Evolutionary conservation across 139 green algal species (phyloP).

Genomic region (Microglena sp.): DNA sequence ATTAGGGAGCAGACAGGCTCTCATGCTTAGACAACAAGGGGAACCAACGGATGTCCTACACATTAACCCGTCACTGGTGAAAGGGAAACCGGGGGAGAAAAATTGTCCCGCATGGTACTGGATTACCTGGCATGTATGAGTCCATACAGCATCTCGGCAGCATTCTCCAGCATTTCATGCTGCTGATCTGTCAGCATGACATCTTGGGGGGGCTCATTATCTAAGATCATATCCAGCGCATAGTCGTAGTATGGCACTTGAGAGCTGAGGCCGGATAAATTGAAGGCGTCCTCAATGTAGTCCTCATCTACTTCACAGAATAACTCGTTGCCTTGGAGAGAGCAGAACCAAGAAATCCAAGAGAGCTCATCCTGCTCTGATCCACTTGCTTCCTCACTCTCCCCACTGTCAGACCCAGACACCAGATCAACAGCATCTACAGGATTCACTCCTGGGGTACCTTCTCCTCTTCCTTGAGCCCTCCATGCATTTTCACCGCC

Average conservation of each 20-base stretch:
- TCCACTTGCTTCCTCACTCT: conserved; percentile 13
- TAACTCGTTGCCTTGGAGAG: conserved; percentile 79
- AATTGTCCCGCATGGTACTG: too few relatives aligned
- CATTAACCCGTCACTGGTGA: too few relatives aligned
- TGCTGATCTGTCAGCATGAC: conserved; percentile 72
- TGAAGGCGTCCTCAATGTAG: conserved; percentile 99
- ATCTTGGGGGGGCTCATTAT: conserved; percentile 74
- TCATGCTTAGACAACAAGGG: too few relatives aligned
- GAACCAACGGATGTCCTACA: too few relatives aligned
- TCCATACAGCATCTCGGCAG: conserved; percentile 95
- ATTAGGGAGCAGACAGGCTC: too few relatives aligned
- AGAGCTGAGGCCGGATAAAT: conserved; percentile 79
- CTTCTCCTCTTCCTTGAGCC: too few relatives aligned
- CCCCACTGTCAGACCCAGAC: conserved; percentile 30
- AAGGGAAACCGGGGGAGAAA: too few relatives aligned
- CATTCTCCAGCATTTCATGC: conserved; percentile 83
- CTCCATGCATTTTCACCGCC: too few relatives aligned
- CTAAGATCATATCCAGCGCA: conserved; percentile 91
- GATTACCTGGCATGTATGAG: conserved; percentile 83
- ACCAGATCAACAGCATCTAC: conserved; percentile 20
- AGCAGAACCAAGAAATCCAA: conserved; percentile 93
- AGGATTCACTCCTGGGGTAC: too few relatives aligned
- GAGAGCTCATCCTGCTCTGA: conserved; percentile 31
- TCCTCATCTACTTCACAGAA: conserved; percentile 70
- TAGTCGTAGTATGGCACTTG: conserved; percentile 98